These are phyloP conservation scores for Dactylorhiza incarnata DNA, from an alignment of 106 monocot species.

Conservation along the genomic window DNA sequence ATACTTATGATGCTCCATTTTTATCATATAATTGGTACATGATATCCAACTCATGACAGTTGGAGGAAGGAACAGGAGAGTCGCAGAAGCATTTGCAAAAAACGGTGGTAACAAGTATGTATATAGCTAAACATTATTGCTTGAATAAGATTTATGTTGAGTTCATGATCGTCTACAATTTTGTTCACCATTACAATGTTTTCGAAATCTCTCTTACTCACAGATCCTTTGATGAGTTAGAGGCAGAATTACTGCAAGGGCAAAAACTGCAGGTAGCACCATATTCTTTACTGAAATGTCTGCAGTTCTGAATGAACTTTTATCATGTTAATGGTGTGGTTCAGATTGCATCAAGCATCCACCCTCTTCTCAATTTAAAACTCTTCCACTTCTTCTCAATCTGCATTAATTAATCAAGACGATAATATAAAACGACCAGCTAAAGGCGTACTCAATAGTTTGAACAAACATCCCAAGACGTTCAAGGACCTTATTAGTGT, in stretches of 20 bases:
- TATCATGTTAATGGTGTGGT: neutral
- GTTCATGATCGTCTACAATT: neutral
- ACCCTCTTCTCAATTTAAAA: too few relatives aligned
- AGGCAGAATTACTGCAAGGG: slow-evolving; percentile 70
- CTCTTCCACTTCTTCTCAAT: too few relatives aligned
- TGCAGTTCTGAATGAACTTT: neutral
- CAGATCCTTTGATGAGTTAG: slow-evolving; percentile 84
- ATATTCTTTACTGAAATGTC: neutral
- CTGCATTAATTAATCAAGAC: too few relatives aligned
- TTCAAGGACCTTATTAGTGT: too few relatives aligned
- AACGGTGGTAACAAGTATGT: slow-evolving; percentile 61
- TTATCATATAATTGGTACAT: neutral
- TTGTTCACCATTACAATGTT: neutral
- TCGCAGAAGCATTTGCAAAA: slow-evolving; percentile 85
- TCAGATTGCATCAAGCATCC: too few relatives aligned
- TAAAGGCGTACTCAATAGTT: too few relatives aligned
- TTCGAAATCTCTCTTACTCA: neutral
- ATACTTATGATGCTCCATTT: neutral
- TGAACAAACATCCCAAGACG: too few relatives aligned
- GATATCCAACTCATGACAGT: slow-evolving; percentile 28
- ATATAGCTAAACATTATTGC: slow-evolving; percentile 2
- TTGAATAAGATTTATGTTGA: neutral
- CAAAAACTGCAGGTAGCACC: slow-evolving; percentile 79
- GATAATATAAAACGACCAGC: too few relatives aligned
- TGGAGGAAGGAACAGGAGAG: slow-evolving; percentile 85